Evolutionary conservation across 2,329 filamentous ascomycete species (phyloP).

Genomic region (Aspergillus bombycis): DNA sequence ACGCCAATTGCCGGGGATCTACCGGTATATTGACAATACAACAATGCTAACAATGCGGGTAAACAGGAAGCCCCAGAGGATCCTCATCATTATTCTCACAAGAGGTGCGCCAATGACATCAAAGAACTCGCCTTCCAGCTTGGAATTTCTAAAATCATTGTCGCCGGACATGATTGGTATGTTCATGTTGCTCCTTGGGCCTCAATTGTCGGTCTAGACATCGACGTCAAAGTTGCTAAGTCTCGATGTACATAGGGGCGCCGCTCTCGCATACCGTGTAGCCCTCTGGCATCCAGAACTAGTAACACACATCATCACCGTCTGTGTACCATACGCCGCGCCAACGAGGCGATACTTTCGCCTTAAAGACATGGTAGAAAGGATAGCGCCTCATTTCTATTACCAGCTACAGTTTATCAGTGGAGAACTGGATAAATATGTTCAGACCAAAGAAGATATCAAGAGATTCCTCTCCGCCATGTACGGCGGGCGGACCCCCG

Average conservation of each 20-base stretch:
- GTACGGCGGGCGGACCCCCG: constrained; percentile 66
- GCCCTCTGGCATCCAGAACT: constrained; percentile 74
- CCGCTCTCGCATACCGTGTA: constrained; percentile 73
- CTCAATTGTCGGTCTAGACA: neutral
- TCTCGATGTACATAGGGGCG: constrained; percentile 61
- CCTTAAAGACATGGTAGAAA: constrained; percentile 62
- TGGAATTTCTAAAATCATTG: constrained; percentile 64
- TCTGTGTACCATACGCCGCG: constrained; percentile 75
- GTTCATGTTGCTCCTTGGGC: neutral
- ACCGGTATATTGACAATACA: neutral
- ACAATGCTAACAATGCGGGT: constrained; percentile 39
- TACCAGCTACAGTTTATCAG: constrained; percentile 84
- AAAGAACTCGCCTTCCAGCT: constrained; percentile 68
- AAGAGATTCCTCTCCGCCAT: constrained; percentile 70
- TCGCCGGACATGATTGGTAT: constrained; percentile 88
- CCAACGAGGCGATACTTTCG: constrained; percentile 59
- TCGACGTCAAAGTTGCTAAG: neutral
- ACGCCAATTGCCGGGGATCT: neutral
- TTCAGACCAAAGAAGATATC: constrained; percentile 64
- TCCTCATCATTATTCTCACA: constrained; percentile 68
- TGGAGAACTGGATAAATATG: constrained; percentile 63
- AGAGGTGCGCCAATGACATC: constrained; percentile 74
- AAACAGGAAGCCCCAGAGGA: constrained; percentile 61
- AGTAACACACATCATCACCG: constrained; percentile 72
- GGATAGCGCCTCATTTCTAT: constrained; percentile 67